Percentiles rank a stretch among this genome's conserved stretches.
These are phyloP conservation scores for Cercospora berteroae DNA, from an alignment of 2,329 filamentous ascomycete genomes.

Conservation along the genomic window DNA sequence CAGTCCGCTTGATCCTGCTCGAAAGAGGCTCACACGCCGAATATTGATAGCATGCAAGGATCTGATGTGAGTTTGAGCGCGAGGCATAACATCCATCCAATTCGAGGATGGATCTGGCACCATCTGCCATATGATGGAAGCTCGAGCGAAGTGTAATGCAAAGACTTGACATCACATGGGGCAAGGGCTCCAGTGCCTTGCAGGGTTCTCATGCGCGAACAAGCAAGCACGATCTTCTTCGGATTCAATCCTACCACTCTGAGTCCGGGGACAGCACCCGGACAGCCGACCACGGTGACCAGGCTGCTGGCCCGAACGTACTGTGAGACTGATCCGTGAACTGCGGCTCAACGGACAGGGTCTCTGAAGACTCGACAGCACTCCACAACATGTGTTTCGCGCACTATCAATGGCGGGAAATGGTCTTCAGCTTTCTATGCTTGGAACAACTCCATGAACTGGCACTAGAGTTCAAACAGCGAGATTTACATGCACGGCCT, in stretches of 20 bases:
- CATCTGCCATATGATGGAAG: not conserved
- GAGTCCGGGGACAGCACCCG: not conserved
- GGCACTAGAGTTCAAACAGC: slow-evolving; percentile 27
- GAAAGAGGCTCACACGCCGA: not conserved
- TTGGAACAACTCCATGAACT: not conserved
- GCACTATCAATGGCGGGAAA: not conserved
- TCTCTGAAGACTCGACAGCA: not conserved
- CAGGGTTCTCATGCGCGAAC: not conserved
- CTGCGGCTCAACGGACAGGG: not conserved
- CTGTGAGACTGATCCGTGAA: not conserved
- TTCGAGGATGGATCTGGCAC: not conserved
- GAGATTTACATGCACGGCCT: slow-evolving; percentile 28
- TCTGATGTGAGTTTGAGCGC: not conserved
- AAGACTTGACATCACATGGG: not conserved
- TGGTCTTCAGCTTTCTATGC: not conserved
- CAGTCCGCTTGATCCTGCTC: not conserved
- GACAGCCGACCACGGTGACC: not conserved
- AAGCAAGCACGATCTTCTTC: not conserved
- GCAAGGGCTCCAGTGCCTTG: not conserved
- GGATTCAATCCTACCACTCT: not conserved
- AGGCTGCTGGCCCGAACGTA: not conserved
- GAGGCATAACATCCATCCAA: not conserved
- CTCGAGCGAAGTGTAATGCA: not conserved
- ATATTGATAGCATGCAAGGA: not conserved
- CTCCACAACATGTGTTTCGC: not conserved